Percentiles rank a stretch among this genome's conserved stretches.
phyloP scores from a whole-genome alignment of 2,329 filamentous ascomycete species.

The Setomelanomma holmii region DNA sequence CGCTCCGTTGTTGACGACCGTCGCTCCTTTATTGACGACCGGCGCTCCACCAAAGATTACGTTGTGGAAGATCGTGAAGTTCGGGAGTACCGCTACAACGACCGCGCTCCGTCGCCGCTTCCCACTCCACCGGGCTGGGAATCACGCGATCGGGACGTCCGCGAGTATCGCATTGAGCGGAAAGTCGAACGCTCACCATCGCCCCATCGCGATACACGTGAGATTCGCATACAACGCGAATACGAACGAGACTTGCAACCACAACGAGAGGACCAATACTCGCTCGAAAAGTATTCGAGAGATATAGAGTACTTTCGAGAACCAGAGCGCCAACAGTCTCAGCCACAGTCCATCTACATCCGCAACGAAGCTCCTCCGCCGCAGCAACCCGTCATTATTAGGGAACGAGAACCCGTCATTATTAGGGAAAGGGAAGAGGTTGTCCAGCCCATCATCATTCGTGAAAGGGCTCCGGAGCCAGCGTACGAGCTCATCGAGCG shows the following conservation, averaged over 20 bases:
- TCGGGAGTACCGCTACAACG: constrained; percentile 47
- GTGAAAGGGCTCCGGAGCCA: constrained; percentile 58
- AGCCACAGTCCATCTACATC: constrained; percentile 56
- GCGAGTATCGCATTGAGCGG: constrained; percentile 61
- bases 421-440: constrained; percentile 61
- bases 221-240: constrained; percentile 41
- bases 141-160: constrained; percentile 52
- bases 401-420: constrained; percentile 64
- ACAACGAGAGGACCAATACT: constrained; percentile 40
- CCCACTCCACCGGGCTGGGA: background rate
- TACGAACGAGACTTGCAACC: constrained; percentile 46
- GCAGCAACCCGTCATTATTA: constrained; percentile 63
- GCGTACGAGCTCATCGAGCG: constrained; percentile 68
- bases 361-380: constrained; percentile 58
- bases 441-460: constrained; percentile 57
- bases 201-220: constrained; percentile 47
- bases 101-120: constrained; percentile 48
- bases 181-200: constrained; percentile 57
- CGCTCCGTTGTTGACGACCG: constrained; percentile 36
- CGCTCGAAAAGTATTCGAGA: constrained; percentile 60
- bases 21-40: too few relatives aligned
- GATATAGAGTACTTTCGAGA: constrained; percentile 61
- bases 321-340: constrained; percentile 30
- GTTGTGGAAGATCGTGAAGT: constrained; percentile 45
- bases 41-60: constrained; percentile 46